phyloP scores from a whole-genome alignment of 1,284 basidiomycete genomes.

The Peniophora sp. region DNA sequence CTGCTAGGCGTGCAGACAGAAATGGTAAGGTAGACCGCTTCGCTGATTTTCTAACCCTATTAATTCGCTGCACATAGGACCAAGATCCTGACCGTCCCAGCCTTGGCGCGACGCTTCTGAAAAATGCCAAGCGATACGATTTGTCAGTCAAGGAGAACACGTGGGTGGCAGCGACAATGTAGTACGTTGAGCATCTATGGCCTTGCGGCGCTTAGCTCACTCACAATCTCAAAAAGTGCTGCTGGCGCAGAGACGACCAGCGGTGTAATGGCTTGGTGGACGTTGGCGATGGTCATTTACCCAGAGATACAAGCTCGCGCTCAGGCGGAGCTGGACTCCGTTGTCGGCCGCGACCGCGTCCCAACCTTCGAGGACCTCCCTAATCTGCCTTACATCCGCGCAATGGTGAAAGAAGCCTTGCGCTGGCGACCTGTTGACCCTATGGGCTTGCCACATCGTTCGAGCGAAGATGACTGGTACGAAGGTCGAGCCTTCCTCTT shows the following conservation, averaged over 20 bases:
- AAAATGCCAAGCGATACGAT: constrained; percentile 8
- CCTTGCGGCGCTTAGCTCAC: neutral
- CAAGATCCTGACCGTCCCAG: constrained; percentile 11
- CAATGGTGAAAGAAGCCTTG: constrained; percentile 22
- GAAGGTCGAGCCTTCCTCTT: constrained; percentile 8
- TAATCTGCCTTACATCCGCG: constrained; percentile 20
- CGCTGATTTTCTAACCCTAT: neutral
- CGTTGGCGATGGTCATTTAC: constrained; percentile 21
- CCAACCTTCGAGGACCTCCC: constrained; percentile 22
- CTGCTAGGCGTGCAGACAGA: constrained; percentile 8
- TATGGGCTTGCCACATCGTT: constrained; percentile 14
- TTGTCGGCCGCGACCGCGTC: constrained; percentile 20
- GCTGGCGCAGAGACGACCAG: constrained; percentile 14
- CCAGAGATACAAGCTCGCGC: constrained; percentile 20
- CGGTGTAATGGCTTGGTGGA: constrained; percentile 15
- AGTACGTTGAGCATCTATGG: constrained; percentile 7
- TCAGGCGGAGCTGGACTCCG: constrained; percentile 22
- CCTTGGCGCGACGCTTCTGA: constrained; percentile 9
- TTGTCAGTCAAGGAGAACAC: constrained; percentile 10
- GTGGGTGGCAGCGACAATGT: constrained; percentile 14
- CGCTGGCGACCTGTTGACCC: constrained; percentile 19
- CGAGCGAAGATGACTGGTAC: constrained; percentile 17
- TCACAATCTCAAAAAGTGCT: constrained; percentile 8
- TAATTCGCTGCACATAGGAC: constrained; percentile 5
- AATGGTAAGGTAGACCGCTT: constrained; percentile 5